Evolutionary conservation across 805 yeast species (phyloP).

Genomic region (Danielia reshetovae): DNA sequence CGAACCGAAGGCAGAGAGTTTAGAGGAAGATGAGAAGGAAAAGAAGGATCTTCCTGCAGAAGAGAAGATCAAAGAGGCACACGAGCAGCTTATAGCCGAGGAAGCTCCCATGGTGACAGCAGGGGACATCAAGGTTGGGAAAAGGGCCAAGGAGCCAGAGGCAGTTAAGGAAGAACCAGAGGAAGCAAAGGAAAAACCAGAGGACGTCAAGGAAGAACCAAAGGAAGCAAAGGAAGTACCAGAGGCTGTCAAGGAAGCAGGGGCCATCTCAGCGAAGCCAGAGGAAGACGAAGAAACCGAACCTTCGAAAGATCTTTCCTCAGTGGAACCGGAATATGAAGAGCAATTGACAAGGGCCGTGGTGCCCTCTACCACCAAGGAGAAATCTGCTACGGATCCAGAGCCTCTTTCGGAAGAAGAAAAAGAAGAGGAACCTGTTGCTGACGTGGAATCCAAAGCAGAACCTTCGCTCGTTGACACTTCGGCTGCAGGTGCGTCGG

Average conservation of each 20-base stretch:
- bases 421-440: too few species aligned
- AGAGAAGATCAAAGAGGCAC: conserved; percentile 3
- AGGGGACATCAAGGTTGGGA: conserved; percentile 3
- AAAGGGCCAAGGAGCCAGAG: conserved; percentile 3
- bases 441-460: too few species aligned
- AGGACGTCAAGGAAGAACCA: conserved; percentile 4
- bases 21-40: neutral
- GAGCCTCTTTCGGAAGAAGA: too few species aligned
- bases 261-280: conserved; percentile 6
- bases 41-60: neutral
- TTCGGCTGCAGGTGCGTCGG: too few species aligned
- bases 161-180: conserved; percentile 11
- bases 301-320: too few species aligned
- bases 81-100: conserved; percentile 5
- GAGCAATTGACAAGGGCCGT: too few species aligned
- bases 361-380: too few species aligned
- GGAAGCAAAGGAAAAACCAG: conserved; percentile 11
- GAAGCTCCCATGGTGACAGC: too few species aligned
- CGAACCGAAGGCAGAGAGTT: too few species aligned
- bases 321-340: too few species aligned
- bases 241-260: conserved; percentile 5
- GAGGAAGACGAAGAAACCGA: conserved; percentile 5
- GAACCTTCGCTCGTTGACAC: too few species aligned
- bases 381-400: too few species aligned
- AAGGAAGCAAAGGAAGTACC: conserved; percentile 7